Evolutionary conservation across 768 basidiomycete genomes (phyloP).

Genomic region (Amanita polypyramis): DNA sequence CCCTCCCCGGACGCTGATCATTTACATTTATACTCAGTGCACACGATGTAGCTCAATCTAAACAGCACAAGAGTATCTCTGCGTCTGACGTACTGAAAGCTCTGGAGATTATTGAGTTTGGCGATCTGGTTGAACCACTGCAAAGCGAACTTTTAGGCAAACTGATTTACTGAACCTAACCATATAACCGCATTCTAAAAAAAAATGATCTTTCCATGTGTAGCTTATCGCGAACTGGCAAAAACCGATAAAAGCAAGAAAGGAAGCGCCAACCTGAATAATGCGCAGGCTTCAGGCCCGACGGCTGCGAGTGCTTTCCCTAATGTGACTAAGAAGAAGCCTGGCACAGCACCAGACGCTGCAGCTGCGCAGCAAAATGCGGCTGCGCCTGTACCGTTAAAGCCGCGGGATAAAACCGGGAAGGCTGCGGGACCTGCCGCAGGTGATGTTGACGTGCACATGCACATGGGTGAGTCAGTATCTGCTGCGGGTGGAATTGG

Average conservation of each 20-base stretch:
- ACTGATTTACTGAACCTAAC: slow-evolving; percentile 9
- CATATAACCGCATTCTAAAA: not conserved
- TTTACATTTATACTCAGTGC: slow-evolving; percentile 36
- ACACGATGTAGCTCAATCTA: slow-evolving; percentile 77
- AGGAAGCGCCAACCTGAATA: slow-evolving; percentile 14
- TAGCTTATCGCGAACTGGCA: slow-evolving; percentile 56
- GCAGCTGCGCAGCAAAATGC: slow-evolving; percentile 3
- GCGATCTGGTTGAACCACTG: slow-evolving; percentile 54
- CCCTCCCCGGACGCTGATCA: not conserved
- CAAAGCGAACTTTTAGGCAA: slow-evolving; percentile 56
- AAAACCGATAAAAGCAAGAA: slow-evolving; percentile 53
- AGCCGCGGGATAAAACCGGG: slow-evolving; percentile 1
- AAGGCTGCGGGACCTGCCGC: slow-evolving; percentile 7
- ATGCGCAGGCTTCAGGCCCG: slow-evolving; percentile 9
- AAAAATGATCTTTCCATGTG: not conserved
- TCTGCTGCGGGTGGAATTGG: slow-evolving; percentile 16
- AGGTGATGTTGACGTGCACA: slow-evolving; percentile 10
- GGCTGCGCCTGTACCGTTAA: not conserved
- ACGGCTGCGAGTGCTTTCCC: slow-evolving; percentile 13
- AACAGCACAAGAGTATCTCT: slow-evolving; percentile 82
- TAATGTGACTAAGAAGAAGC: slow-evolving; percentile 16
- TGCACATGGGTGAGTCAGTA: slow-evolving; percentile 9
- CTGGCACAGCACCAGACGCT: slow-evolving; percentile 4
- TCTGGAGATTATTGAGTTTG: slow-evolving; percentile 68
- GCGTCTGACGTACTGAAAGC: slow-evolving; percentile 87